Evolutionary conservation across 2,329 filamentous ascomycete genomes (phyloP).

Genomic region (Hypoxylon sp.): DNA sequence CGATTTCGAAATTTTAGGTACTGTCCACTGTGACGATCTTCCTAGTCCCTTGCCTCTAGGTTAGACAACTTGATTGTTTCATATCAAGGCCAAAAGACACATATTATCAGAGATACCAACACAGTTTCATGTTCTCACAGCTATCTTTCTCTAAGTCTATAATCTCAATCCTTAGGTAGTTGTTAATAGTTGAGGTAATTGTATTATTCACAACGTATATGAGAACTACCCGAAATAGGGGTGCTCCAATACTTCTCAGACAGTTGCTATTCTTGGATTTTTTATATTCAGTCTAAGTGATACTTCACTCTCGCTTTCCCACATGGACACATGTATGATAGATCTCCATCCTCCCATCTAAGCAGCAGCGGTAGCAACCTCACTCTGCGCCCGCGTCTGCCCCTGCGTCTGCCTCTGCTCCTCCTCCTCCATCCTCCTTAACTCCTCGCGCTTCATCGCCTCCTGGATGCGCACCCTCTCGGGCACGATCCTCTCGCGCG

Average conservation of each 20-base stretch:
- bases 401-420: constrained; percentile 22
- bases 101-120: too few species aligned
- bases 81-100: too few species aligned
- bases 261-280: too few species aligned
- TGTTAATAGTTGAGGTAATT: too few species aligned
- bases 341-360: constrained; percentile 19
- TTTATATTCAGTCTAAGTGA: not conserved
- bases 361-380: constrained; percentile 37
- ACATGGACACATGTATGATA: not conserved
- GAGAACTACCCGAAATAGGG: too few species aligned
- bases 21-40: not conserved
- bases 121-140: not conserved
- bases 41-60: not conserved
- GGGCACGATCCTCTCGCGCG: constrained; percentile 64
- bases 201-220: too few species aligned
- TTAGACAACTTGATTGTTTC: too few species aligned
- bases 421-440: constrained; percentile 56
- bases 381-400: constrained; percentile 24
- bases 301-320: not conserved
- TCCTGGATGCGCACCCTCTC: constrained; percentile 61
- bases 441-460: constrained; percentile 63
- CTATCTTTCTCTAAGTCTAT: not conserved
- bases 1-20: constrained; percentile 23
- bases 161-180: not conserved
- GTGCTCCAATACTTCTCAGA: too few species aligned